Percentiles rank a stretch among this genome's conserved stretches.
Evolutionary conservation across 257 asterid genomes (phyloP).

Genomic region (Przewalskia tangutica): DNA sequence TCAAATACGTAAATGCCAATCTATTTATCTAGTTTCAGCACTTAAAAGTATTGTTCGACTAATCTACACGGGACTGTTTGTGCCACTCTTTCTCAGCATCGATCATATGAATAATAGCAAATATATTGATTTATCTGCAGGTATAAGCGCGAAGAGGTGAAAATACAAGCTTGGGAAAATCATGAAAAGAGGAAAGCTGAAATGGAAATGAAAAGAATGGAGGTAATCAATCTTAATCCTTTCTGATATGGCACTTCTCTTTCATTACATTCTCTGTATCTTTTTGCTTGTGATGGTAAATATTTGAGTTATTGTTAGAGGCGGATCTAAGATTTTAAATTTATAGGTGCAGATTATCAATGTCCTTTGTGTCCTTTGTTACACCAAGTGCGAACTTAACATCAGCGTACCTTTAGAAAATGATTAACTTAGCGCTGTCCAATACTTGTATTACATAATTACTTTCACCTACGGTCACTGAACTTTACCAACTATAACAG

Average conservation of each 20-base stretch:
- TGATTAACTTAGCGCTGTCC: background rate
- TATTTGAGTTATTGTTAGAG: background rate
- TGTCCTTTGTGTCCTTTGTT: too few species aligned
- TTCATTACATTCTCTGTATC: background rate
- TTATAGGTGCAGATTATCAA: background rate
- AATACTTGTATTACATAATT: too few species aligned
- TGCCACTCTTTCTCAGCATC: background rate
- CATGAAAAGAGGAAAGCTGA: conserved; percentile 86
- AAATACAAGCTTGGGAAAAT: conserved; percentile 93
- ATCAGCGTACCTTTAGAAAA: background rate
- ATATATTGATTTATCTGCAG: conserved; percentile 18
- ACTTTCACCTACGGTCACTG: too few species aligned
- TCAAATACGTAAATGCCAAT: background rate
- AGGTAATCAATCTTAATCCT: conserved; percentile 32
- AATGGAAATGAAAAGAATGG: conserved; percentile 67
- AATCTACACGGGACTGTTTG: background rate
- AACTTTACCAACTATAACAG: background rate
- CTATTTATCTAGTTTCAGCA: background rate
- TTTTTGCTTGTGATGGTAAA: background rate
- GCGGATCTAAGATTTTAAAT: background rate
- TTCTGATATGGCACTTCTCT: background rate
- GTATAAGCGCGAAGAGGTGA: conserved; percentile 88
- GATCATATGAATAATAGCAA: background rate
- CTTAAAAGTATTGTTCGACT: background rate
- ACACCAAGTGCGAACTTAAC: background rate